phyloP scores from a whole-genome alignment of 1,284 basidiomycete species.

The Sporisorium scitamineum region DNA sequence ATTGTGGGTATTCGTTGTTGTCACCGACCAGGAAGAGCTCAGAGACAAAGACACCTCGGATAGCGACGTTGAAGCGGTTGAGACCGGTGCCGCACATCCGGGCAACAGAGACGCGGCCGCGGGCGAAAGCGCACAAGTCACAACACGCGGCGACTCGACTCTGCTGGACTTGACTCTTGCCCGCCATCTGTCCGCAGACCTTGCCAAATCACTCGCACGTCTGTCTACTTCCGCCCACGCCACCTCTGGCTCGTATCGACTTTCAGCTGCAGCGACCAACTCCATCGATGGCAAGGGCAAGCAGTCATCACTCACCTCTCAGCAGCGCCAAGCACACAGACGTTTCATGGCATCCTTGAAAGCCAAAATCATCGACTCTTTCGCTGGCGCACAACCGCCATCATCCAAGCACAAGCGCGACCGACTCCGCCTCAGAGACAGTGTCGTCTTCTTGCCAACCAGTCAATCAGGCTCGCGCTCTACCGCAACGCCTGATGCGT shows the following conservation, averaged over 20 bases:
- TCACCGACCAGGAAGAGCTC: slow-evolving; percentile 6
- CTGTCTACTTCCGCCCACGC: slow-evolving; percentile 1
- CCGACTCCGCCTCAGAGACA: slow-evolving; percentile 16
- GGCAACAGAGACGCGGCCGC: neutral
- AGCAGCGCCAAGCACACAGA: slow-evolving; percentile 28
- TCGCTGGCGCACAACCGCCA: neutral
- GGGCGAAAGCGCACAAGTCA: neutral
- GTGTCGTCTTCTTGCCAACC: slow-evolving; percentile 25
- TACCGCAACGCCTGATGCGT: slow-evolving; percentile 1
- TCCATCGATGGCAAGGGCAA: slow-evolving; percentile 22
- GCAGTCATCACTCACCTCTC: slow-evolving; percentile 14
- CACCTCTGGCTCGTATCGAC: slow-evolving; percentile 21
- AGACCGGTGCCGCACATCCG: neutral
- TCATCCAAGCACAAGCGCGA: neutral
- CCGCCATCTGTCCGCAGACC: slow-evolving; percentile 7
- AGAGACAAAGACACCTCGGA: neutral
- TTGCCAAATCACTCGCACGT: slow-evolving; percentile 12
- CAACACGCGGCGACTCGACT: neutral
- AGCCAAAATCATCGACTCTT: slow-evolving; percentile 5
- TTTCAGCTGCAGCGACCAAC: slow-evolving; percentile 5
- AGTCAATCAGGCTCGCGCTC: neutral
- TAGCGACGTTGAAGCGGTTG: neutral
- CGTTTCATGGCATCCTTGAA: slow-evolving; percentile 24
- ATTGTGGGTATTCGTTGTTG: slow-evolving; percentile 25
- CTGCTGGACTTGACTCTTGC: neutral